Evolutionary conservation across 805 yeast species (phyloP).

Genomic region (Nakazawaea wickerhamii): DNA sequence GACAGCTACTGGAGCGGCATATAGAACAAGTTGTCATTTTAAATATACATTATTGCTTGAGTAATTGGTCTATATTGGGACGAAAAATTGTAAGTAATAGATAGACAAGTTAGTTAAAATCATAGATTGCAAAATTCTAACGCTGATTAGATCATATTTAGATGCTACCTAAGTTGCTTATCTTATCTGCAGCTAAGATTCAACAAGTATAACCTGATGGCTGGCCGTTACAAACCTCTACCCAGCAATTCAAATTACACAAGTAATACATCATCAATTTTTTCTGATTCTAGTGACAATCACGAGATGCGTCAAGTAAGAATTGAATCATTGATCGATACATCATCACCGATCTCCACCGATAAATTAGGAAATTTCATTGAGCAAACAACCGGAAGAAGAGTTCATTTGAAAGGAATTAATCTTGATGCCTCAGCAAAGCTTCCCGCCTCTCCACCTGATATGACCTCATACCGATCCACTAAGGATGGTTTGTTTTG

Average conservation of each 20-base stretch:
- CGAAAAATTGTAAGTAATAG: too few relatives aligned
- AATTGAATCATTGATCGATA: conserved; percentile 6
- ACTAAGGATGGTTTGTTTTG: conserved; percentile 44
- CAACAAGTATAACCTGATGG: neutral
- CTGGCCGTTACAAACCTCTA: conserved; percentile 1
- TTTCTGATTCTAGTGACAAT: neutral
- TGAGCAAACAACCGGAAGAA: conserved; percentile 45
- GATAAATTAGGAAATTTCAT: conserved; percentile 54
- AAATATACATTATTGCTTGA: too few relatives aligned
- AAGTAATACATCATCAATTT: neutral
- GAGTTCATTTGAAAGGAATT: conserved; percentile 69
- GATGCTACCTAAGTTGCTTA: conserved; percentile 3
- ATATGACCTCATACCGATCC: conserved; percentile 33
- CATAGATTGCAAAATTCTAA: neutral
- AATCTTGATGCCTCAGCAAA: conserved; percentile 75
- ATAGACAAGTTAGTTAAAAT: too few relatives aligned
- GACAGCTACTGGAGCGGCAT: neutral
- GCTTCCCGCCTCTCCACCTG: conserved; percentile 55
- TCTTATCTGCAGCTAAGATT: neutral
- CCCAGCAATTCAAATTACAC: conserved; percentile 1
- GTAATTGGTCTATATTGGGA: too few relatives aligned
- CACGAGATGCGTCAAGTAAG: neutral
- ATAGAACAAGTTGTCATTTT: too few relatives aligned
- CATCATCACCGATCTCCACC: conserved; percentile 15
- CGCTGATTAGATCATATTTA: neutral